Conservation (phyloP, 2,329 filamentous ascomycete genomes). For the Exophiala xenobiotica region DNA sequence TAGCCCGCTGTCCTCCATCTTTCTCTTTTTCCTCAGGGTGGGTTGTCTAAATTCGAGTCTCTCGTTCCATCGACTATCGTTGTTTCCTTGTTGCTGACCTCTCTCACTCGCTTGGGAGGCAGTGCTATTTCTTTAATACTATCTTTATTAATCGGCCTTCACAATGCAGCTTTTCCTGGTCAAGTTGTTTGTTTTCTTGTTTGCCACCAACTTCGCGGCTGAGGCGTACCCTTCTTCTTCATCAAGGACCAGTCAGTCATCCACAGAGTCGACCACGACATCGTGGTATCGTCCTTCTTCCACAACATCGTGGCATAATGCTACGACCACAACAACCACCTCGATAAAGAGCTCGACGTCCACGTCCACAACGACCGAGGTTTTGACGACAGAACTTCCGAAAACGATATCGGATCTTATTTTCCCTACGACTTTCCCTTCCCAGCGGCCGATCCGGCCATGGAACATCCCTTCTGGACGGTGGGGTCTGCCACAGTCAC, state of each 20-base stretch:
- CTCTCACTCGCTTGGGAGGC: conserved; percentile 11
- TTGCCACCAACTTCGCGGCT: not conserved
- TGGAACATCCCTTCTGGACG: conserved; percentile 8
- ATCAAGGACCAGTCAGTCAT: not conserved
- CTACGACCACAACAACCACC: not conserved
- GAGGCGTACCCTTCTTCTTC: not conserved
- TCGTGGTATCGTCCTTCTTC: not conserved
- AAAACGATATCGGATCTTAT: conserved; percentile 11
- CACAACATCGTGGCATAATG: not conserved
- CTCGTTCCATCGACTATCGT: conserved; percentile 1
- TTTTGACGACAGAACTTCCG: conserved; percentile 3
- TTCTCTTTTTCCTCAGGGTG: not conserved
- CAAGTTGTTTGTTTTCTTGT: conserved; percentile 11
- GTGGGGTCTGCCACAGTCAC: conserved; percentile 10
- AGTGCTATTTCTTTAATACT: not conserved
- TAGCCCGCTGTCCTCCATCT: not conserved
- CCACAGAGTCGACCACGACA: too few species aligned
- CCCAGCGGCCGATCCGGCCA: conserved; percentile 1
- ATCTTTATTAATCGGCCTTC: not conserved
- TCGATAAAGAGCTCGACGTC: not conserved
- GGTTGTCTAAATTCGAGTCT: not conserved
- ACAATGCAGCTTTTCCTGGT: conserved; percentile 11
- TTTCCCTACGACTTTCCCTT: conserved; percentile 8
- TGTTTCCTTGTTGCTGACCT: conserved; percentile 5
- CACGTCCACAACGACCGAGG: not conserved